A percentile compares a stretch with the other conserved stretches of the same genome.
Evolutionary conservation across 2,329 filamentous ascomycete genomes (phyloP).

Genomic region (Penicillium sclerotigenum): DNA sequence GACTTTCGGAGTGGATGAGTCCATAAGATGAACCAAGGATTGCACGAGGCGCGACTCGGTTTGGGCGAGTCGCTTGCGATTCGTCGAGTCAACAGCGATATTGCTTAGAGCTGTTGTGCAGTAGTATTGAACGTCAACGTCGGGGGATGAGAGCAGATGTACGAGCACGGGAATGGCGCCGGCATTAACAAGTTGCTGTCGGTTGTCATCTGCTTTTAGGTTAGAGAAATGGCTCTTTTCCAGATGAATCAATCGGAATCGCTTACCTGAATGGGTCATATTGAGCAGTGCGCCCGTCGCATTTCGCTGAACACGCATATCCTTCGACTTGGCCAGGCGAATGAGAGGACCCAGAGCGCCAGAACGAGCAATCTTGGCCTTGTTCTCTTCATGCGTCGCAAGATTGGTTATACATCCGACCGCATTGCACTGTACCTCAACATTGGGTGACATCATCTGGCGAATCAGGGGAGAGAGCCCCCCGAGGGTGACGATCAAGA

Average conservation of each 20-base stretch:
- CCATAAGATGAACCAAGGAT: conserved; percentile 93
- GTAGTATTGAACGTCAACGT: conserved; percentile 98
- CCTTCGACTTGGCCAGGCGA: conserved; percentile 89
- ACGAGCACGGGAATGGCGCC: conserved; percentile 97
- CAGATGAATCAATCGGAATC: not conserved
- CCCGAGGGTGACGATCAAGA: conserved; percentile 87
- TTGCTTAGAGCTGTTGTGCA: conserved; percentile 98
- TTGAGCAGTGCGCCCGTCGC: conserved; percentile 94
- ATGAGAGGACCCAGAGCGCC: conserved; percentile 89
- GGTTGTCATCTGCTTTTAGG: conserved; percentile 73
- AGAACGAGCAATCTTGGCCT: conserved; percentile 95
- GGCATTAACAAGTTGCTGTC: conserved; percentile 93
- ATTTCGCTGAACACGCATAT: conserved; percentile 97
- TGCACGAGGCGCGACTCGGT: conserved; percentile 89
- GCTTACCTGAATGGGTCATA: conserved; percentile 95
- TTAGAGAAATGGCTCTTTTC: conserved; percentile 19
- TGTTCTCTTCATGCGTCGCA: conserved; percentile 98
- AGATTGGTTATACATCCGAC: conserved; percentile 98
- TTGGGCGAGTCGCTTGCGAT: conserved; percentile 85
- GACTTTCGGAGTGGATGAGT: conserved; percentile 93
- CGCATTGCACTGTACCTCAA: conserved; percentile 98
- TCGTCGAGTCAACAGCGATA: conserved; percentile 90
- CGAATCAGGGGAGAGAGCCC: conserved; percentile 88
- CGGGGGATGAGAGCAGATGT: conserved; percentile 83
- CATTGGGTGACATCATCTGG: conserved; percentile 97